A percentile compares a stretch with the other conserved stretches of the same genome.
These are phyloP conservation scores for Teratosphaeria gauchensis DNA, from an alignment of 2,329 filamentous ascomycete genomes.

Conservation along the genomic window DNA sequence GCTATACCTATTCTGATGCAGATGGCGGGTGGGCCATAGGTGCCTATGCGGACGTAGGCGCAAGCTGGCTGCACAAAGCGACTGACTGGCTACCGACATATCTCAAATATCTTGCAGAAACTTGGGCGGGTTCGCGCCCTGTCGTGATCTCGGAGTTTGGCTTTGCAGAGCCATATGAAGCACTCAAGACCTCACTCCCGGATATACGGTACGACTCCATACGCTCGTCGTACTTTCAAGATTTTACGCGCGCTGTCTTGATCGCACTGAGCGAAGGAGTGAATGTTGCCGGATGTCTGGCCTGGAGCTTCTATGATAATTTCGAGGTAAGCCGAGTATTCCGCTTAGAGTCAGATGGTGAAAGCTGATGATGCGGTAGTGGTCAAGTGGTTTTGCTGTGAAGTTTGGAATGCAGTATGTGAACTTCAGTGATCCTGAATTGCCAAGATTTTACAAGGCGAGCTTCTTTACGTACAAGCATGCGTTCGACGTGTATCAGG, in stretches of 20 bases:
- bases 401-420: conserved; percentile 32
- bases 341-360: background rate
- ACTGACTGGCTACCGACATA: conserved; percentile 25
- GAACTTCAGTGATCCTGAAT: conserved; percentile 27
- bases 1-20: conserved; percentile 22
- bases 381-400: conserved; percentile 21
- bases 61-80: conserved; percentile 26
- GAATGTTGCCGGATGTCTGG: conserved; percentile 27
- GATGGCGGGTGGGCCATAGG: conserved; percentile 25
- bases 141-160: conserved; percentile 30
- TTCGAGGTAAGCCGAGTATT: conserved; percentile 17
- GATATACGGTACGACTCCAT: conserved; percentile 25
- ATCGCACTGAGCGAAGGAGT: conserved; percentile 27
- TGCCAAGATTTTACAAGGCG: conserved; percentile 29
- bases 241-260: conserved; percentile 26
- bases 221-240: conserved; percentile 24
- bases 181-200: conserved; percentile 15
- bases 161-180: conserved; percentile 28
- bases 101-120: conserved; percentile 26
- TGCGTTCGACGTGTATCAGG: conserved; percentile 22
- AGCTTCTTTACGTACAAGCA: conserved; percentile 30
- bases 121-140: conserved; percentile 14
- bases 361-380: conserved; percentile 8
- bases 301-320: conserved; percentile 31
- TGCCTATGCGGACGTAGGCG: conserved; percentile 19